phyloP scores from a whole-genome alignment of 495 filamentous ascomycete species.

The Cercophora newfieldiana region DNA sequence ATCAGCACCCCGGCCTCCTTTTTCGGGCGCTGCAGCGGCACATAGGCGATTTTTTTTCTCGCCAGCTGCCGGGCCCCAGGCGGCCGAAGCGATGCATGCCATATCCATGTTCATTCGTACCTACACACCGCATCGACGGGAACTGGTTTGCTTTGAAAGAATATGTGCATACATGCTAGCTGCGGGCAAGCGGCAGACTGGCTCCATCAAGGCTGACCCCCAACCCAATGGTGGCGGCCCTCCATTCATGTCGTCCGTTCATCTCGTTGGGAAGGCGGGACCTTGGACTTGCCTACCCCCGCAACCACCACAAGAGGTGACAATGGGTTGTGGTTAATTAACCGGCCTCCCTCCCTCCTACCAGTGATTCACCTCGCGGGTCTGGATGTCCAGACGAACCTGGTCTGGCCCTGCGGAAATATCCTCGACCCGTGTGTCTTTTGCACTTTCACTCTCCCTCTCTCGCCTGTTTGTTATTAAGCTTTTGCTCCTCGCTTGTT shows the following conservation, averaged over 20 bases:
- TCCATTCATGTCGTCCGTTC: neutral
- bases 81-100: neutral
- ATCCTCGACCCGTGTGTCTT: neutral
- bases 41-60: constrained; percentile 1
- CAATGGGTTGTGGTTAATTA: constrained; percentile 9
- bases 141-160: neutral
- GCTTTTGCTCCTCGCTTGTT: neutral
- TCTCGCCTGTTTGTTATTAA: neutral
- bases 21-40: neutral
- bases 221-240: neutral
- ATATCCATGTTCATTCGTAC: neutral
- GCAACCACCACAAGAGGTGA: constrained; percentile 1
- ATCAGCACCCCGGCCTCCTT: neutral
- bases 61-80: constrained; percentile 3
- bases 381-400: neutral
- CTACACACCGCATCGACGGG: neutral
- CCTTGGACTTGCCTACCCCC: too few species aligned
- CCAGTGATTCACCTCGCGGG: neutral
- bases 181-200: neutral
- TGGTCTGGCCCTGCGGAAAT: neutral
- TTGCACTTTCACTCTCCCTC: neutral
- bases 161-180: too few species aligned
- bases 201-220: neutral
- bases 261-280: constrained; percentile 8
- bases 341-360: constrained; percentile 1